Evolutionary conservation across 2,329 filamentous ascomycete genomes (phyloP), one percentile per base, ranked within the genome.

Genomic region (Fusarium veterinarium): DNA sequence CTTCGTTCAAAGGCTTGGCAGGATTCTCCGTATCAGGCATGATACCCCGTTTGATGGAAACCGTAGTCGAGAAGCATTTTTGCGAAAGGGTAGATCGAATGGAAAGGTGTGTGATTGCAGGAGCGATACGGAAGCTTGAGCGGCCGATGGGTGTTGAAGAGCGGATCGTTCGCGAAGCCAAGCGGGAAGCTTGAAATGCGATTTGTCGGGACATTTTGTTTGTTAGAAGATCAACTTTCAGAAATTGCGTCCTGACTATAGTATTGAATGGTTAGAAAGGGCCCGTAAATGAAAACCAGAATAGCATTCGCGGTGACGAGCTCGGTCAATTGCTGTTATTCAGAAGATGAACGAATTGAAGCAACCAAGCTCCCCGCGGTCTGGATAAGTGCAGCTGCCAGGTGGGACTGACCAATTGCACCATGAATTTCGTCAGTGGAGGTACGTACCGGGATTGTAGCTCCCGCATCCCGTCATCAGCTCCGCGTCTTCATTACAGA

Each of bases 1-100:
- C 81, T 73, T 64, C 74, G 23, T 84, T 79, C 52, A 83, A 79
- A 67, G 86, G 75, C 72, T 86, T 84, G 44, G 83, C 79, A 14
- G 90, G 89, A 64, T 90, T 82, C 44, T 86, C 82, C 10, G 88
- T 87, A 69, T 89, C 86, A n/a, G 91, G 90, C 69, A 88, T 88
- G 75, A 91, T 86, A 67, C 89, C 88, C 76, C 87, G 84, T 75
- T 71, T 58, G n/a, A 69, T 65, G 31, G 69, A 56, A 25, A 76
- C 37, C 16, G 78, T 78, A 35, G 79, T 77, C 28, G 80, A 80
- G 67, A 84, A 80, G 46, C 69, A 69, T 41, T 75, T 78, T 40
- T 75, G 79, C 10, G 72, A 52, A 42, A 69, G 67, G 71, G 31
- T 61, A 67, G 42, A 68, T 49, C 44, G 64, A 45, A 55, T 46